These are phyloP conservation scores for Salix caprea DNA, from an alignment of 345 rosid species.

Conservation along the genomic window DNA sequence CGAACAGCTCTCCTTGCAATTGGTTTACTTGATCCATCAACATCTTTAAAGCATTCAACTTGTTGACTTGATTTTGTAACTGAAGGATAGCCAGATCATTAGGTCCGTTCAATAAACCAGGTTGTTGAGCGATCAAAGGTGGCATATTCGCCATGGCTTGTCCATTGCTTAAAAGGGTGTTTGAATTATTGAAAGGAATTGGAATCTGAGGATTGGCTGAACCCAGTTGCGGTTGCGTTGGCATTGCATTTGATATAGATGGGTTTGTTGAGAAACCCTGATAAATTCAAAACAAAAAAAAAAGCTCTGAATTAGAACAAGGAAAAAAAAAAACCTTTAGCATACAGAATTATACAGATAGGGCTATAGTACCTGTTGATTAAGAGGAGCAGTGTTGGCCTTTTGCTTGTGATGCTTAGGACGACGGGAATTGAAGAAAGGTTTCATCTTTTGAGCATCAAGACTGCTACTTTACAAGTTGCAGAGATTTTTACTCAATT, in stretches of 20 bases:
- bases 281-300: neutral
- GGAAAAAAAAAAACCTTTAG: no score
- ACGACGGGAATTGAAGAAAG: conserved; percentile 2
- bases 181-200: conserved; percentile 24
- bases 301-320: no score
- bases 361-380: neutral
- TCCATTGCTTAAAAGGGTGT: conserved; percentile 6
- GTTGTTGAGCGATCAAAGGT: conserved; percentile 36
- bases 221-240: conserved; percentile 34
- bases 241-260: conserved; percentile 8
- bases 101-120: conserved; percentile 19
- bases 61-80: conserved; percentile 10
- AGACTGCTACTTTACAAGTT: neutral
- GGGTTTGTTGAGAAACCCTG: conserved; percentile 10
- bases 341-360: neutral
- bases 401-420: neutral
- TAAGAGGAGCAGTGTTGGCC: neutral
- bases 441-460: conserved; percentile 5
- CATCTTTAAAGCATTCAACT: conserved; percentile 10
- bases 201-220: conserved; percentile 36
- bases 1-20: conserved; percentile 29
- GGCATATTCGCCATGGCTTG: conserved; percentile 18
- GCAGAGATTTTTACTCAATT: neutral
- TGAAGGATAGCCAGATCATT: conserved; percentile 1
- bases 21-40: conserved; percentile 31